A percentile compares a stretch with the other conserved stretches of the same genome.
Evolutionary conservation across 768 basidiomycete species (phyloP).

Genomic region (Kockovaella imperatae): DNA sequence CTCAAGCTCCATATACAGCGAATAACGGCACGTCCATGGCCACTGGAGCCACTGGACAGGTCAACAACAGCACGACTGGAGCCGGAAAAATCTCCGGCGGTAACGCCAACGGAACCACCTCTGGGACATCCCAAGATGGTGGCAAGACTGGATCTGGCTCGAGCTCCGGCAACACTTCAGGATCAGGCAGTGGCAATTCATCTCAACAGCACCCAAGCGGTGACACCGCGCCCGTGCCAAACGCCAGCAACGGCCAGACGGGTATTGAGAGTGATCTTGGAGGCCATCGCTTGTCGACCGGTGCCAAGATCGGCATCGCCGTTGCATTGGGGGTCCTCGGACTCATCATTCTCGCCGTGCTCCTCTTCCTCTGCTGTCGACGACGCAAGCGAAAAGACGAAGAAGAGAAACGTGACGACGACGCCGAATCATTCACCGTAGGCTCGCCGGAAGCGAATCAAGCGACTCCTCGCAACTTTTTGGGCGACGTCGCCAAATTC

Average conservation of each 20-base stretch:
- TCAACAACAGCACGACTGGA: too few species aligned
- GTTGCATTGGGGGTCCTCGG: constrained; percentile 37
- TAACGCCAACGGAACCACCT: constrained; percentile 24
- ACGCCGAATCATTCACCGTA: constrained; percentile 38
- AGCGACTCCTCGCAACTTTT: constrained; percentile 24
- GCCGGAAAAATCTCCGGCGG: too few species aligned
- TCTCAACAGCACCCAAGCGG: too few species aligned
- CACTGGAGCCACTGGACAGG: too few species aligned
- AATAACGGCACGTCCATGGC: too few species aligned
- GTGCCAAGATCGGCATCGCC: constrained; percentile 41
- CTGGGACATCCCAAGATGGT: constrained; percentile 6
- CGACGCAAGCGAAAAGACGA: constrained; percentile 19
- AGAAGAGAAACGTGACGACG: constrained; percentile 20
- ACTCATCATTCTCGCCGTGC: constrained; percentile 25
- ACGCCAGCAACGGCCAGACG: background rate
- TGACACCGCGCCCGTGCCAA: background rate
- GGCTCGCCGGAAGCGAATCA: constrained; percentile 35
- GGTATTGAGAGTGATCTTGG: too few species aligned
- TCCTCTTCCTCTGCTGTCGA: constrained; percentile 38
- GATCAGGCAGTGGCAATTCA: too few species aligned
- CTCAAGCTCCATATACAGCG: too few species aligned
- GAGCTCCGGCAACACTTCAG: too few species aligned
- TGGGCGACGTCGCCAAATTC: constrained; percentile 35
- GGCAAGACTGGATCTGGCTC: constrained; percentile 2
- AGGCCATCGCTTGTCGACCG: constrained; percentile 38